Base-by-base conservation (phyloP, 805 yeast species). In the Pichia paraexigua region DNA sequence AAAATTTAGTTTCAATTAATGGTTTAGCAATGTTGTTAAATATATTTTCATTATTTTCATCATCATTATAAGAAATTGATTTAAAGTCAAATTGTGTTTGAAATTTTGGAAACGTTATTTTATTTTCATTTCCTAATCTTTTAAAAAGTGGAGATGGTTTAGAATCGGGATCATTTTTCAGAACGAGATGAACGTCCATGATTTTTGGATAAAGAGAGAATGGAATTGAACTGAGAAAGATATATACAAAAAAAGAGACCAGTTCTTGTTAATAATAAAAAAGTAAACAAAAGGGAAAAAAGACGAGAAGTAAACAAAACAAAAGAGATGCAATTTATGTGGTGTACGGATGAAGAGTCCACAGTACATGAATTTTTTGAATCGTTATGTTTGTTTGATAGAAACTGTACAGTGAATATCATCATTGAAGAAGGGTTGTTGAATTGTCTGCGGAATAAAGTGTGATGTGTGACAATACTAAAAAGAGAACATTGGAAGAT, bases 1-100 rank as follows among this genome's bases (percentile, higher is more conserved):
- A 50, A 5, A 65, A 51, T 15, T 60, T 50, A 2, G 59, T 53
- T 35, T 67, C 64, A 25, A 74, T 65, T 45, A 71, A 58, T 5
- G 71, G 69, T 32, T 55, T 51, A 10, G 71, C 67, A 13, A 68
- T 63, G 2, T 55, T 55, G 12, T 64, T 62, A 43, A 57, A 57
- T n/a, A 56, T 27, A 39, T 48, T 39, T 18, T 49, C 46, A 18
- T 52, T 41, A n/a, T 50, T 39, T 17, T 52, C 41, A 3, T 35
- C 11, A 35, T 35, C 3, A 15, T 49, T 44, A 39, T 51, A 45
- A n/a, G 50, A 49, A 11, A 63, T 52, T 2, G 60, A 49, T 43
- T 59, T 57, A 46, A 64, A 64, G 46, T 58, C 63, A 53, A 64
- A 64, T 20, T 56, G 47, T 3, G 65, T 61, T 21, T 58, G 59